A percentile compares a stretch with the other conserved stretches of the same genome.
phyloP scores from a whole-genome alignment of 2,329 filamentous ascomycete species.

The Aureobasidium sp. region DNA sequence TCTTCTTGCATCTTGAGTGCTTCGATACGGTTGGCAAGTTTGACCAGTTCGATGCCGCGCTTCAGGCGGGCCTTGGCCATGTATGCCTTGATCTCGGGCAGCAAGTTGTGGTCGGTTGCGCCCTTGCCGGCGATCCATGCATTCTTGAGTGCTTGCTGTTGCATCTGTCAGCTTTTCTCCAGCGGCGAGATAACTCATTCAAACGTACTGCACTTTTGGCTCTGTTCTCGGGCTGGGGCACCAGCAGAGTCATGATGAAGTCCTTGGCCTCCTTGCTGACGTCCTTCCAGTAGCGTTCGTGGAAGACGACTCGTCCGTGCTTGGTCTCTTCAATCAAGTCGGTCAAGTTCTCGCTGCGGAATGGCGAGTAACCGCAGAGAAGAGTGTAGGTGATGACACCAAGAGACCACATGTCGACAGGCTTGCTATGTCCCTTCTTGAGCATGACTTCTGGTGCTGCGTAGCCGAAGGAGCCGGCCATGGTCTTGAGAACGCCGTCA shows the following conservation, averaged over 20 bases:
- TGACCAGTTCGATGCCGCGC: conserved; percentile 91
- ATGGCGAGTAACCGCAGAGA: conserved; percentile 95
- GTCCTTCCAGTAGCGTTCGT: conserved; percentile 97
- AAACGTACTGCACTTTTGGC: conserved; percentile 63
- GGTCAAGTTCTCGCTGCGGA: conserved; percentile 85
- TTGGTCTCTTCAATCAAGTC: conserved; percentile 94
- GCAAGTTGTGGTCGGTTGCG: conserved; percentile 89
- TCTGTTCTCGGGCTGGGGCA: conserved; percentile 68
- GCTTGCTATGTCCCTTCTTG: conserved; percentile 93
- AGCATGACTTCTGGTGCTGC: conserved; percentile 97
- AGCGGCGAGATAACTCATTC: neutral
- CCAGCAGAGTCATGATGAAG: conserved; percentile 77
- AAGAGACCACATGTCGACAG: conserved; percentile 98
- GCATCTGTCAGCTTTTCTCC: neutral
- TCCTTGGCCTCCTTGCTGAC: conserved; percentile 92
- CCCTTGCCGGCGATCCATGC: conserved; percentile 85
- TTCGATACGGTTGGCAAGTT: conserved; percentile 91
- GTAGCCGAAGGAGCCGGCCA: conserved; percentile 98
- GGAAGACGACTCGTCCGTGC: conserved; percentile 77
- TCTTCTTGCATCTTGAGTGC: conserved; percentile 89
- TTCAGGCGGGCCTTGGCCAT: conserved; percentile 85
- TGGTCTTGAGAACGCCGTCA: conserved; percentile 87
- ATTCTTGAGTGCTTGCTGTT: conserved; percentile 67
- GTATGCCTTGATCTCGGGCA: conserved; percentile 93
- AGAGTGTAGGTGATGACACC: conserved; percentile 98